Conservation (phyloP, 148 eudicot genomes). For the Cornus controversa region DNA sequence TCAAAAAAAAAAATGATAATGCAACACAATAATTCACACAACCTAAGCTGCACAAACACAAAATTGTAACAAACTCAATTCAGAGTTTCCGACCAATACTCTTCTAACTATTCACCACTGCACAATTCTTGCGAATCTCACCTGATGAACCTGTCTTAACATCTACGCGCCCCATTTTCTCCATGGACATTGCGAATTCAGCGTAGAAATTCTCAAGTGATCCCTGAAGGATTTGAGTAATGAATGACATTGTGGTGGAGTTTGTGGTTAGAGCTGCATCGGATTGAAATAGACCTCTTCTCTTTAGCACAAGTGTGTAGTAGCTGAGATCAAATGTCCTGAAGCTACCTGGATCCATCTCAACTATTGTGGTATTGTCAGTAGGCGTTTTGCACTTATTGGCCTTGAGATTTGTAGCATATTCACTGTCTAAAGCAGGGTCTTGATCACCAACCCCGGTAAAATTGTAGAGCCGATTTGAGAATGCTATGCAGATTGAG, state of each 20-base stretch:
- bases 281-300: constrained; percentile 53
- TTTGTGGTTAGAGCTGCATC: constrained; percentile 64
- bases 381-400: constrained; percentile 47
- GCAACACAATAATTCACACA: not conserved
- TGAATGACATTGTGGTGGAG: constrained; percentile 28
- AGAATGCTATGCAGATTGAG: constrained; percentile 37
- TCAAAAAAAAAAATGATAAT: not conserved
- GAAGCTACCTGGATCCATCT: constrained; percentile 89
- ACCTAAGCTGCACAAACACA: too few relatives aligned
- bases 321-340: constrained; percentile 74
- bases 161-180: constrained; percentile 45
- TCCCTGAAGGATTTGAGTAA: constrained; percentile 48
- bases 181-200: constrained; percentile 43
- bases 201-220: constrained; percentile 39
- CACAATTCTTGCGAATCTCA: constrained; percentile 34
- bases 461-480: constrained; percentile 43
- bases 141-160: constrained; percentile 63
- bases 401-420: constrained; percentile 56
- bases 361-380: constrained; percentile 59
- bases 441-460: constrained; percentile 42
- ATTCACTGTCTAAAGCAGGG: constrained; percentile 64
- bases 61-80: not conserved
- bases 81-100: not conserved
- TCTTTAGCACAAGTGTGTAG: constrained; percentile 39
- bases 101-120: constrained; percentile 39